Conservation (phyloP, 257 asterid species). For the Nicotiana paniculata region DNA sequence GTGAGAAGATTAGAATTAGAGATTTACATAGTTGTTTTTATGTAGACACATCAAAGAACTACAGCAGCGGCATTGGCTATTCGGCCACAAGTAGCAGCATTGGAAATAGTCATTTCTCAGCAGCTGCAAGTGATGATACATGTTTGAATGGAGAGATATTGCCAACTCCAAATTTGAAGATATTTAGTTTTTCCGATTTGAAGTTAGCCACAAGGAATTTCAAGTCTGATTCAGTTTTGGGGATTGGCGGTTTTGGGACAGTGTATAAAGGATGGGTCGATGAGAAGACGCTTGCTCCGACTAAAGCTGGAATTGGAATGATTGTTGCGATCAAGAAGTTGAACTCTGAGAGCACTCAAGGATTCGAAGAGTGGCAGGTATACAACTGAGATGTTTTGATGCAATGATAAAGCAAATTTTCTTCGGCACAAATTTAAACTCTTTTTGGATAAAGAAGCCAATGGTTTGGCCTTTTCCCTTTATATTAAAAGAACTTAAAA, state of each 20-base stretch:
- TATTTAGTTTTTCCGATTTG: conserved; percentile 29
- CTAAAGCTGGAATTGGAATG: conserved; percentile 32
- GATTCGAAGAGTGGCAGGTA: conserved; percentile 56
- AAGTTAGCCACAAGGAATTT: conserved; percentile 37
- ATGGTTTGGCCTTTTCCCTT: neutral
- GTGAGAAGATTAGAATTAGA: conserved; percentile 9
- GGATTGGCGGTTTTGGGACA: conserved; percentile 47
- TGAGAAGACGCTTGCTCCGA: conserved; percentile 33
- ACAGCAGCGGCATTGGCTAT: conserved; percentile 24
- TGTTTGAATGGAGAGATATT: conserved; percentile 29
- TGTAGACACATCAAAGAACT: conserved; percentile 44
- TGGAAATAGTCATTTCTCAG: conserved; percentile 30
- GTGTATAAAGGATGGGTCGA: conserved; percentile 52
- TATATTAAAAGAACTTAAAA: neutral
- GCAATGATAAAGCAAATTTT: neutral
- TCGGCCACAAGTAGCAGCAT: conserved; percentile 29
- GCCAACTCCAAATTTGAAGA: conserved; percentile 24
- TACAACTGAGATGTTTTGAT: neutral
- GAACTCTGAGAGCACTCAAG: conserved; percentile 38
- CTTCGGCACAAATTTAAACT: neutral
- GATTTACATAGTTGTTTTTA: neutral
- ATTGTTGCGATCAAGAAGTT: conserved; percentile 48
- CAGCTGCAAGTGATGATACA: conserved; percentile 27
- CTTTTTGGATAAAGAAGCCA: neutral
- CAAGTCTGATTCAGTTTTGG: conserved; percentile 37